phyloP scores from a whole-genome alignment of 305 asterid genomes.

The Ilex paraguariensis region DNA sequence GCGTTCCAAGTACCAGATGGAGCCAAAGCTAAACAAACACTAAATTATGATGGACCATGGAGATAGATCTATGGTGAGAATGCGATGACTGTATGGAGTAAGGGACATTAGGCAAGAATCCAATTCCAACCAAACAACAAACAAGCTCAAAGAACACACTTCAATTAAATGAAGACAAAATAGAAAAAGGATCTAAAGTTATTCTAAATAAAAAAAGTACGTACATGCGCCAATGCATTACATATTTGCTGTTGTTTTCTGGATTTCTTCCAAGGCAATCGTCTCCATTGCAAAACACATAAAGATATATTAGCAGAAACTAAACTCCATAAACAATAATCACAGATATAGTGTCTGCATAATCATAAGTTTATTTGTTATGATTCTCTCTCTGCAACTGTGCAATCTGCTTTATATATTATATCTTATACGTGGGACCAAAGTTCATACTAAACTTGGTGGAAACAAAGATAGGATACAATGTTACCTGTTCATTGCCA shows the following conservation, averaged over 20 bases:
- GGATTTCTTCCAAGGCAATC: conserved; percentile 24
- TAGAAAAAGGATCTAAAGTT: too few relatives aligned
- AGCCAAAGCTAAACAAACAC: too few relatives aligned
- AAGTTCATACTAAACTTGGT: not conserved
- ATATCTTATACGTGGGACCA: not conserved
- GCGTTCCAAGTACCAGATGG: too few relatives aligned
- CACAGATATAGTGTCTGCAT: not conserved
- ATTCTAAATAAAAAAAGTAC: too few relatives aligned
- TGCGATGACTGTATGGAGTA: too few relatives aligned
- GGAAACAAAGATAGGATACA: not conserved
- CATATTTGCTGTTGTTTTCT: conserved; percentile 26
- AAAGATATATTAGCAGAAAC: not conserved
- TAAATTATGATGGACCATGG: too few relatives aligned
- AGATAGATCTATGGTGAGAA: too few relatives aligned
- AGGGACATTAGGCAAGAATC: too few relatives aligned
- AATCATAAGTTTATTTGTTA: not conserved
- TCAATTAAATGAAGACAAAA: too few relatives aligned
- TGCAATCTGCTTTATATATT: not conserved
- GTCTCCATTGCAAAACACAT: conserved; percentile 11
- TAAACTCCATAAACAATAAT: not conserved
- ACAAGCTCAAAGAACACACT: too few relatives aligned
- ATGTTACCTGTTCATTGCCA: conserved; percentile 78
- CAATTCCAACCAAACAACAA: too few relatives aligned
- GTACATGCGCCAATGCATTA: conserved; percentile 2
- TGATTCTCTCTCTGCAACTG: not conserved